phyloP scores from a whole-genome alignment of 2,329 filamentous ascomycete genomes.

The Microascus cirrosus region DNA sequence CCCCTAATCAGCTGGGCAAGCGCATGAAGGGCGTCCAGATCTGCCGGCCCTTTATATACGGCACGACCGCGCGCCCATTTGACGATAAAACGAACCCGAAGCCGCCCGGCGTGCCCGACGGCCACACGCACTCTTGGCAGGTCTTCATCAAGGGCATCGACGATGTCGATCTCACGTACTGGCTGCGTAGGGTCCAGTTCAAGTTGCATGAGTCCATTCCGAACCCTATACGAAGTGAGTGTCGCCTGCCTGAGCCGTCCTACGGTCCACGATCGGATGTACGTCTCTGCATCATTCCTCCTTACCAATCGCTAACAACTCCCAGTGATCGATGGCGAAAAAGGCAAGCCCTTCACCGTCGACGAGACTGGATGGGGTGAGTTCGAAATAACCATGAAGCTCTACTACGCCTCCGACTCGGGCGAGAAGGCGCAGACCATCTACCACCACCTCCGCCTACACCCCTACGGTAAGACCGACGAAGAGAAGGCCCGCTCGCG shows the following conservation, averaged over 20 bases:
- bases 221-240: constrained; percentile 69
- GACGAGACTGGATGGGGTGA: constrained; percentile 95
- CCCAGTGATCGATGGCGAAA: constrained; percentile 58
- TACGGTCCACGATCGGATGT: too few relatives aligned
- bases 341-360: constrained; percentile 64
- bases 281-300: not conserved
- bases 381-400: constrained; percentile 90
- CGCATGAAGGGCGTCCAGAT: constrained; percentile 56
- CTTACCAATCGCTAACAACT: not conserved
- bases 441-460: constrained; percentile 83
- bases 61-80: constrained; percentile 69
- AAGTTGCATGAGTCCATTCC: constrained; percentile 96
- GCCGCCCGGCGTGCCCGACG: constrained; percentile 64
- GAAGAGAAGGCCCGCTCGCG: constrained; percentile 54
- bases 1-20: constrained; percentile 45
- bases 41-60: constrained; percentile 58
- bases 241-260: not conserved
- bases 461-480: constrained; percentile 79
- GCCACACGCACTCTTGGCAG: constrained; percentile 95
- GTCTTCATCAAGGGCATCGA: constrained; percentile 89
- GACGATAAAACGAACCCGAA: constrained; percentile 69
- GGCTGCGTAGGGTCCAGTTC: constrained; percentile 94
- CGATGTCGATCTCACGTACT: constrained; percentile 84
- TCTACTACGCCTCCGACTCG: constrained; percentile 82
- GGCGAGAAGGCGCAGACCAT: constrained; percentile 93